Base-by-base conservation (phyloP, 768 basidiomycete species). In the Trametes punicea region DNA sequence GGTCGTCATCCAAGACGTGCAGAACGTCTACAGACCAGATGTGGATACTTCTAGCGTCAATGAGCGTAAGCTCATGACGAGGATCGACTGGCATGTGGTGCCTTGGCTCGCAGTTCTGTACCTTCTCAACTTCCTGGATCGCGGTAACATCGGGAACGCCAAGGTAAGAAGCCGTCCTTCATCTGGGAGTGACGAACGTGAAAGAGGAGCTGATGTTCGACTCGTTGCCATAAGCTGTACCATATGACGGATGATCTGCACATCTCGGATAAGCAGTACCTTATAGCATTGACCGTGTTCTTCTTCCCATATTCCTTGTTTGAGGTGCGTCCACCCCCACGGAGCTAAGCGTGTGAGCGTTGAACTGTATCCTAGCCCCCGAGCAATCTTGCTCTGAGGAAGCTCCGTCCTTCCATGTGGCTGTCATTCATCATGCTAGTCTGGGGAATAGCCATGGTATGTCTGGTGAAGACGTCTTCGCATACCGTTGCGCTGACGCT, bases 101-200 rank as follows among this genome's bases (percentile, higher is more conserved):
- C 91, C 91, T 30, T 91, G 87, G 85, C 71, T 93, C 23, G 77
- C 84, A 8, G 63, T 90, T 7, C 73, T 93, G 21, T 90, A 91
- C 67, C 74, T 90, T 25, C 74, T 92, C 61, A 88, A 82, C 68
- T 92, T 87, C 67, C 73, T 91, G 70, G 69, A 87, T 56, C 67
- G 75, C 63, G 74, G 76, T 34, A 79, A 81, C 51, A 84, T 91
- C 63, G 89, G 87, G 38, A 90, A 90, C 67, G 86, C 87, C 4
- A 83, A 82, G 74, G 88, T 85, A 13, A 11, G 46, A 30, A 34
- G 11, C n/a, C n/a, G n/a, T 33, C 16, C 10, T 6, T 21, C 7
- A 4, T n/a, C 36, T 23, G 10, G 38, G 18, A 39, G 5, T 6
- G 23, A 30, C n/a, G n/a, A n/a, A n/a, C n/a, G n/a, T 30, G 5